Conservation (phyloP, 345 rosid species). For the Psidium friedrichsthalianum region DNA sequence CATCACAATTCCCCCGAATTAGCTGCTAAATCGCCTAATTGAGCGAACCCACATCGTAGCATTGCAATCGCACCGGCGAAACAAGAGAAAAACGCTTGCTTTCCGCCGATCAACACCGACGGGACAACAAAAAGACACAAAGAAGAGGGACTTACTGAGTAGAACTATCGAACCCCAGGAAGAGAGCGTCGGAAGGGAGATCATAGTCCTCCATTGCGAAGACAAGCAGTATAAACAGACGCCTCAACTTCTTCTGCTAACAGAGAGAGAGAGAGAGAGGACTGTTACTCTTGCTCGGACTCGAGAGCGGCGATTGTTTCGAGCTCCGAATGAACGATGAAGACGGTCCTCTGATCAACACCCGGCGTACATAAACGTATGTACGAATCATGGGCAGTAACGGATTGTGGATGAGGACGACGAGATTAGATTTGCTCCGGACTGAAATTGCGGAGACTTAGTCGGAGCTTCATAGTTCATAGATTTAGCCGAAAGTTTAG, state of each 20-base stretch:
- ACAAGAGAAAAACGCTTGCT: neutral
- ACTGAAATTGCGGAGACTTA: neutral
- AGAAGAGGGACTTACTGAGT: slow-evolving; percentile 50
- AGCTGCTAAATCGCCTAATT: neutral
- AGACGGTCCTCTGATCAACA: neutral
- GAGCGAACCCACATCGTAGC: neutral
- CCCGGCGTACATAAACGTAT: rapidly evolving
- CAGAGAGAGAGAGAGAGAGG: neutral
- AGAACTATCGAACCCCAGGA: slow-evolving; percentile 88
- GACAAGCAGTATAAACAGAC: neutral
- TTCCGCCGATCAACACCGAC: neutral
- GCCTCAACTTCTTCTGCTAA: neutral
- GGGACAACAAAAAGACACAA: neutral
- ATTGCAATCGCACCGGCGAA: neutral
- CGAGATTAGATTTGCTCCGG: neutral
- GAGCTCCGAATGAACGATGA: neutral
- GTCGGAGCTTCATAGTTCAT: neutral
- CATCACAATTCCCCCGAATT: neutral
- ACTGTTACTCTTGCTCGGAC: neutral
- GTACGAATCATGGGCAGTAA: neutral
- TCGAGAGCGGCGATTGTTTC: neutral
- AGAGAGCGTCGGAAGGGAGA: slow-evolving; percentile 63
- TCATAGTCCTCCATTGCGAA: slow-evolving; percentile 32
- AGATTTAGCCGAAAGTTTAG: neutral
- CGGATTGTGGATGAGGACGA: neutral